These are phyloP conservation scores for Brassica juncea DNA, from an alignment of 345 rosid genomes.

Conservation along the genomic window DNA sequence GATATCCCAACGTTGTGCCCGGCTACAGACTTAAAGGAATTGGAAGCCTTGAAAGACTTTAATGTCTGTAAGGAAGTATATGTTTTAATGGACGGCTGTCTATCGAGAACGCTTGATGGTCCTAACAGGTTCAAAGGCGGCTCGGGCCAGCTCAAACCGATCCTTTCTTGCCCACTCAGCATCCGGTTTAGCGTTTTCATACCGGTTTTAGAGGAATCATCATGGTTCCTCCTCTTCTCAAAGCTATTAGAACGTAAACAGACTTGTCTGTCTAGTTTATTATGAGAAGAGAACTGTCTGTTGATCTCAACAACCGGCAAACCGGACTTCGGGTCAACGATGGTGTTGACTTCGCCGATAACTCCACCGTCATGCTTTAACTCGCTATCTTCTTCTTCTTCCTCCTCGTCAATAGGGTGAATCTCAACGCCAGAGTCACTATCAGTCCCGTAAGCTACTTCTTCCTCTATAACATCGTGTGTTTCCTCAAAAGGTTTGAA, in stretches of 20 bases:
- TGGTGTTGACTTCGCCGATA: constrained; percentile 27
- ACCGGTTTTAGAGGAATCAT: constrained; percentile 29
- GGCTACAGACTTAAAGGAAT: constrained; percentile 61
- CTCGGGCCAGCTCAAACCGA: constrained; percentile 93
- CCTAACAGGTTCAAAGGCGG: constrained; percentile 71
- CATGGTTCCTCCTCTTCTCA: constrained; percentile 19
- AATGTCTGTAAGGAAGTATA: constrained; percentile 51
- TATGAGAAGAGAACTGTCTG: constrained; percentile 60
- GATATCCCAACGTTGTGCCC: constrained; percentile 49
- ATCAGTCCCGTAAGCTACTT: constrained; percentile 64
- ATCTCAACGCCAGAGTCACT: constrained; percentile 80
- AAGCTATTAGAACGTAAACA: constrained; percentile 40
- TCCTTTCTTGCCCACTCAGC: constrained; percentile 73
- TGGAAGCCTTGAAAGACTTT: constrained; percentile 57
- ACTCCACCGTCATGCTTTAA: constrained; percentile 40
- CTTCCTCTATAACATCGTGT: constrained; percentile 74
- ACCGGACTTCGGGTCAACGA: constrained; percentile 23
- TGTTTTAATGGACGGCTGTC: constrained; percentile 67
- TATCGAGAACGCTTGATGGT: constrained; percentile 53
- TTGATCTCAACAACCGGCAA: constrained; percentile 41
- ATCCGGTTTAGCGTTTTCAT: constrained; percentile 48
- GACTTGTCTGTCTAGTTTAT: constrained; percentile 58
- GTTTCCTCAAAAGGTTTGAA: constrained; percentile 70
- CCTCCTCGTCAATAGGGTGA: constrained; percentile 76
- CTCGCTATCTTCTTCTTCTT: constrained; percentile 15